Evolutionary conservation across 225 moss, liverwort and hornwort species (phyloP).

Genomic region (Lunularia cruciata): DNA sequence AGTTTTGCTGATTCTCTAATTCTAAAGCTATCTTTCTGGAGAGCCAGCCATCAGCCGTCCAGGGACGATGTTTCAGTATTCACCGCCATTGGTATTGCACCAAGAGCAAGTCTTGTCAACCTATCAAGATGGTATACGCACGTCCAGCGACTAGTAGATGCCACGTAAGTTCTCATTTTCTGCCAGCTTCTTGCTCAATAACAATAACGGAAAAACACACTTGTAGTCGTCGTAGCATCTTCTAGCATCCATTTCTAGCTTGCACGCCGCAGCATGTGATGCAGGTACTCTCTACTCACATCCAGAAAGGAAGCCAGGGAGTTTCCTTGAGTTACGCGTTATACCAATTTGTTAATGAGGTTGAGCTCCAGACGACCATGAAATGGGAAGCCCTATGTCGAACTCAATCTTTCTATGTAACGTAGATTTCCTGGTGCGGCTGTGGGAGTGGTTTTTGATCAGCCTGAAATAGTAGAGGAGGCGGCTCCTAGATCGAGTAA

Average conservation of each 20-base stretch:
- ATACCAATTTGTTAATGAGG: not conserved
- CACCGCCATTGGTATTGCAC: conserved; percentile 44
- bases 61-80: conserved; percentile 73
- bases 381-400: not conserved
- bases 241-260: too few relatives aligned
- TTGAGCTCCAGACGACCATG: not conserved
- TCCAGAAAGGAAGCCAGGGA: not conserved
- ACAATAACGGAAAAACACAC: too few relatives aligned
- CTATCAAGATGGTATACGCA: conserved; percentile 75
- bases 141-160: conserved; percentile 61
- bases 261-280: too few relatives aligned
- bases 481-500: too few relatives aligned
- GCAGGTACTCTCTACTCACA: too few relatives aligned
- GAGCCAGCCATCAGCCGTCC: conserved; percentile 60
- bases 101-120: conserved; percentile 55
- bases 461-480: too few relatives aligned
- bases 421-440: conserved; percentile 38
- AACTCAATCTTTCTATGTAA: not conserved
- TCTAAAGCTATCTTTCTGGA: not conserved
- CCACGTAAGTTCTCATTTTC: conserved; percentile 45
- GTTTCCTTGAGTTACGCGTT: not conserved
- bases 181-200: not conserved
- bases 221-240: too few relatives aligned
- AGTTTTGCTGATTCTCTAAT: too few relatives aligned
- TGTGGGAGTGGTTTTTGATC: conserved; percentile 56